phyloP scores from a whole-genome alignment of 75 land plant genomes.

The Pseudotsuga menziesii region DNA sequence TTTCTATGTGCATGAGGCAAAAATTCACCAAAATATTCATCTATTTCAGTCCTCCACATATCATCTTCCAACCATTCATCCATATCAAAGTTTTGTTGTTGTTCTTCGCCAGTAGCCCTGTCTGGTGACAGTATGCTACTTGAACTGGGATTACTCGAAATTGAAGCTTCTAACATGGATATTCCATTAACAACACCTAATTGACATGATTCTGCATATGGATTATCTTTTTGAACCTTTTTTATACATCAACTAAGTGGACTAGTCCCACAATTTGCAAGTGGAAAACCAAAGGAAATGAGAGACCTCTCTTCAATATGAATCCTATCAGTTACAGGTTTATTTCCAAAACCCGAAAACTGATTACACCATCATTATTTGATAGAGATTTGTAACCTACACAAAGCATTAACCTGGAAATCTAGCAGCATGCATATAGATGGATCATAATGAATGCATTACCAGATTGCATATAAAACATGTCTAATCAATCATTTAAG shows the following conservation, averaged over 20 bases:
- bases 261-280: conserved; percentile 51
- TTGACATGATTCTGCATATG: background rate
- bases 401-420: no score
- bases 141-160: background rate
- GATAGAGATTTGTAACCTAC: no score
- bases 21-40: no score
- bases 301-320: conserved; percentile 69
- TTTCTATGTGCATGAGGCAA: no score
- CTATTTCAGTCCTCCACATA: conserved; percentile 13
- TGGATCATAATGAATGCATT: no score
- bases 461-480: no score
- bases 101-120: conserved; percentile 9
- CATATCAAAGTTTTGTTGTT: conserved; percentile 6
- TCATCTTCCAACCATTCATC: conserved; percentile 27
- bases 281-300: conserved; percentile 63
- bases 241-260: conserved; percentile 71
- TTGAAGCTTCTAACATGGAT: conserved; percentile 24
- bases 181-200: conserved; percentile 6
- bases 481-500: no score
- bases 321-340: conserved; percentile 10
- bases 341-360: no score
- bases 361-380: no score
- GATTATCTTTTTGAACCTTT: conserved; percentile 52
- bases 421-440: no score
- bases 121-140: conserved; percentile 5